Percentiles rank a stretch among this genome's conserved stretches.
Conservation (phyloP, 1,284 basidiomycete species). For the Malassezia globosa region DNA sequence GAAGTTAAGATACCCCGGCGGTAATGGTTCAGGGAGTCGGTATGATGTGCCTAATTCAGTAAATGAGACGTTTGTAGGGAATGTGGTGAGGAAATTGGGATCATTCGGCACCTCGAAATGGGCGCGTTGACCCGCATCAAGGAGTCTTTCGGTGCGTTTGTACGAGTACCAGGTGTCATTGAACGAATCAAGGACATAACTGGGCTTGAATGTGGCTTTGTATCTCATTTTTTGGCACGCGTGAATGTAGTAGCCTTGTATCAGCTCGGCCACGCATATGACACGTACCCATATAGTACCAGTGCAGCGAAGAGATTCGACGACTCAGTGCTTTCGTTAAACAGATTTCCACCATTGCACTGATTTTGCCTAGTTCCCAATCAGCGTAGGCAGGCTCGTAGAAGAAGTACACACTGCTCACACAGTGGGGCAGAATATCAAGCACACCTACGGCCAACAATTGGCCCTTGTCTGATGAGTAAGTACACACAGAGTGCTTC, state of each 20-base stretch:
- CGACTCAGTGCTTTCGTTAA: conserved; percentile 28
- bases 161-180: conserved; percentile 16
- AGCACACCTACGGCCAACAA: conserved; percentile 79
- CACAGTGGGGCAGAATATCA: conserved; percentile 77
- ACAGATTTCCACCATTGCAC: conserved; percentile 32
- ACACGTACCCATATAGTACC: conserved; percentile 24
- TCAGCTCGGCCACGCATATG: neutral
- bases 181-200: conserved; percentile 76
- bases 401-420: conserved; percentile 92
- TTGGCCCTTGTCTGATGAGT: conserved; percentile 54
- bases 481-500: too few species aligned
- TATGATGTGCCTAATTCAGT: too few species aligned
- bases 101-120: too few species aligned
- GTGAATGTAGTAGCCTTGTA: conserved; percentile 28
- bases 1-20: too few species aligned
- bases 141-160: too few species aligned
- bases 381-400: conserved; percentile 69
- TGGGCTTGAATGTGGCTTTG: conserved; percentile 83
- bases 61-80: too few species aligned
- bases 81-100: too few species aligned
- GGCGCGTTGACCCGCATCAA: too few species aligned
- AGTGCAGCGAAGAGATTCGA: too few species aligned
- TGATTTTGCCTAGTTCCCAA: conserved; percentile 64
- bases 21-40: too few species aligned
- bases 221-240: conserved; percentile 85